A percentile compares a stretch with the other conserved stretches of the same genome.
Evolutionary conservation across 2,329 filamentous ascomycete species (phyloP).

Genomic region (Nothomitra cinnamomea): DNA sequence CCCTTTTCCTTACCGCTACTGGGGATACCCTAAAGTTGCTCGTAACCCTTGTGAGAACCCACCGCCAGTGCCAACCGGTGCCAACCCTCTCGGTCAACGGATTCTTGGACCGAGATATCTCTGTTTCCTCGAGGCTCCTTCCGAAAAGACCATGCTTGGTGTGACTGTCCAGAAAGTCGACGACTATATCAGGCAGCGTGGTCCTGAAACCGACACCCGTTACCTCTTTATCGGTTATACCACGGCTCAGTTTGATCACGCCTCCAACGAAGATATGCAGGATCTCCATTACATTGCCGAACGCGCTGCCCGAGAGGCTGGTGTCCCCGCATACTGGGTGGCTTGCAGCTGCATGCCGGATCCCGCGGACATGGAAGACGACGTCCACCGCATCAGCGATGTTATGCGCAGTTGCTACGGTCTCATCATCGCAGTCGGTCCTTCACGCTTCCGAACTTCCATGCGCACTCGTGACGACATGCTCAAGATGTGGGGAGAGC

Average conservation of each 20-base stretch:
- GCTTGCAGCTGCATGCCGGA: constrained; percentile 27
- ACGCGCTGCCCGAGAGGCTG: constrained; percentile 21
- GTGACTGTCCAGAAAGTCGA: constrained; percentile 14
- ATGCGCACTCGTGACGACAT: background rate
- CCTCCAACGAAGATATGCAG: constrained; percentile 15
- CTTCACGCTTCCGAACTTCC: constrained; percentile 4
- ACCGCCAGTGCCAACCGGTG: background rate
- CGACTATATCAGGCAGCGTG: constrained; percentile 5
- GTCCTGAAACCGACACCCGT: background rate
- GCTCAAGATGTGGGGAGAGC: constrained; percentile 24
- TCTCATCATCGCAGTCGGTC: constrained; percentile 25
- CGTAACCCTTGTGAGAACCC: constrained; percentile 6
- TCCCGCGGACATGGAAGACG: constrained; percentile 16
- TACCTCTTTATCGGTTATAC: constrained; percentile 28
- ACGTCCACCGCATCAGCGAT: constrained; percentile 29
- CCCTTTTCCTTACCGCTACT: constrained; percentile 7
- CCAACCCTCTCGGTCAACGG: background rate
- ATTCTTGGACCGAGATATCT: constrained; percentile 9
- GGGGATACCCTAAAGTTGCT: constrained; percentile 7
- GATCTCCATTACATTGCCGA: constrained; percentile 22
- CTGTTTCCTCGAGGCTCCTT: constrained; percentile 12
- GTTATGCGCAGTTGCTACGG: constrained; percentile 26
- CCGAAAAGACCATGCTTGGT: background rate
- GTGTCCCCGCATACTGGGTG: constrained; percentile 26
- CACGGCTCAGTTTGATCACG: constrained; percentile 21